phyloP scores from a whole-genome alignment of 2,329 filamentous ascomycete genomes.

The Daldinia sp. region DNA sequence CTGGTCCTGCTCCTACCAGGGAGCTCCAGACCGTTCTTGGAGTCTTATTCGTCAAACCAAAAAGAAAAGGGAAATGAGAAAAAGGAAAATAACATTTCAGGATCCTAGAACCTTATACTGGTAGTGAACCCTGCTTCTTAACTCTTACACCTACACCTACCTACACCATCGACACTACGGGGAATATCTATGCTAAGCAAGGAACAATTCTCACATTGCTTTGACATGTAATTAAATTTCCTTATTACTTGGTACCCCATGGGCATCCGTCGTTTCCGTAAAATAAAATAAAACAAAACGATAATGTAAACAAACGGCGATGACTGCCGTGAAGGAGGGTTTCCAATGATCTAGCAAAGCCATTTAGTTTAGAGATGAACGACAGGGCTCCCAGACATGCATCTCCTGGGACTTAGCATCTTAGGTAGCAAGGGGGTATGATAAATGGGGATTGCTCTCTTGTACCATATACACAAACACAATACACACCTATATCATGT shows the following conservation, averaged over 20 bases:
- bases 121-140: background rate
- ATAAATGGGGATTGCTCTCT: background rate
- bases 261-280: background rate
- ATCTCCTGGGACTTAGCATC: constrained; percentile 46
- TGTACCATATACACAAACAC: constrained; percentile 6
- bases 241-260: background rate
- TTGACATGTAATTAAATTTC: background rate
- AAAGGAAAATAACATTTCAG: constrained; percentile 5
- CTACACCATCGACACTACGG: constrained; percentile 8
- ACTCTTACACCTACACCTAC: background rate
- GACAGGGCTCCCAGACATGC: constrained; percentile 44
- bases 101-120: constrained; percentile 13
- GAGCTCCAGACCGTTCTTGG: constrained; percentile 25
- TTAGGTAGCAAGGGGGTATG: constrained; percentile 42
- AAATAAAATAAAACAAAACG: background rate
- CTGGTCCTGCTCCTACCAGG: constrained; percentile 2
- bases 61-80: constrained; percentile 11
- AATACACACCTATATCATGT: background rate
- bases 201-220: background rate
- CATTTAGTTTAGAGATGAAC: constrained; percentile 38
- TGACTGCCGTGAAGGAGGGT: constrained; percentile 5
- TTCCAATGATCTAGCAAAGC: constrained; percentile 35
- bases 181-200: constrained; percentile 4
- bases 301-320: constrained; percentile 7
- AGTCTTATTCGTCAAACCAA: constrained; percentile 11